Percentiles rank a stretch among this genome's conserved stretches.
These are phyloP conservation scores for Boletus smithii DNA, from an alignment of 1,284 basidiomycete genomes.

Conservation along the genomic window DNA sequence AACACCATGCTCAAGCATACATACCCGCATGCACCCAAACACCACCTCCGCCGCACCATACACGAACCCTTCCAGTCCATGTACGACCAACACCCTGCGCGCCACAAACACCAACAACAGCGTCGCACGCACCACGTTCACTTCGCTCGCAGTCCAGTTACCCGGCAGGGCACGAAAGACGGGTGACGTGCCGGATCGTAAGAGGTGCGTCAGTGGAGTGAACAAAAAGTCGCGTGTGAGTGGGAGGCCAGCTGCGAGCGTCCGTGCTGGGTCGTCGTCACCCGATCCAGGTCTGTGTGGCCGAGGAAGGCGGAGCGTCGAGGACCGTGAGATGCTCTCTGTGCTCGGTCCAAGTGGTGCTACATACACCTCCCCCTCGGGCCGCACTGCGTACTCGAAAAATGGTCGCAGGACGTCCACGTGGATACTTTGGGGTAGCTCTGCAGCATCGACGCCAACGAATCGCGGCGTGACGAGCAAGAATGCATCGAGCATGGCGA, in stretches of 20 bases:
- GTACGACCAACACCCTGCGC: slow-evolving; percentile 41
- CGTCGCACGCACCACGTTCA: slow-evolving; percentile 70
- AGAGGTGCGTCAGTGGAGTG: slow-evolving; percentile 73
- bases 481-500: slow-evolving; percentile 21
- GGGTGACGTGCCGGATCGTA: slow-evolving; percentile 73
- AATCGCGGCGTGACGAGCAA: slow-evolving; percentile 22
- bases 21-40: slow-evolving; percentile 87
- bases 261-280: background rate
- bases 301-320: slow-evolving; percentile 52
- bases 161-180: slow-evolving; percentile 70
- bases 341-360: slow-evolving; percentile 48
- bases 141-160: slow-evolving; percentile 79
- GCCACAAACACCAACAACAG: slow-evolving; percentile 54
- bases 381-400: slow-evolving; percentile 43
- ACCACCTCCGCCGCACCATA: slow-evolving; percentile 55
- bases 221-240: slow-evolving; percentile 56
- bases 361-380: slow-evolving; percentile 36
- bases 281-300: background rate
- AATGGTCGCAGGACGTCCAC: slow-evolving; percentile 55
- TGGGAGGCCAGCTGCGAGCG: slow-evolving; percentile 51
- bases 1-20: slow-evolving; percentile 81
- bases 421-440: slow-evolving; percentile 25
- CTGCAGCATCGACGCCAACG: slow-evolving; percentile 6
- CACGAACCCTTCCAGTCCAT: slow-evolving; percentile 39
- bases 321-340: slow-evolving; percentile 49